A percentile compares a stretch with the other conserved stretches of the same genome.
These are phyloP conservation scores for Penstemon davidsonii DNA, from an alignment of 257 asterid genomes.

Conservation along the genomic window DNA sequence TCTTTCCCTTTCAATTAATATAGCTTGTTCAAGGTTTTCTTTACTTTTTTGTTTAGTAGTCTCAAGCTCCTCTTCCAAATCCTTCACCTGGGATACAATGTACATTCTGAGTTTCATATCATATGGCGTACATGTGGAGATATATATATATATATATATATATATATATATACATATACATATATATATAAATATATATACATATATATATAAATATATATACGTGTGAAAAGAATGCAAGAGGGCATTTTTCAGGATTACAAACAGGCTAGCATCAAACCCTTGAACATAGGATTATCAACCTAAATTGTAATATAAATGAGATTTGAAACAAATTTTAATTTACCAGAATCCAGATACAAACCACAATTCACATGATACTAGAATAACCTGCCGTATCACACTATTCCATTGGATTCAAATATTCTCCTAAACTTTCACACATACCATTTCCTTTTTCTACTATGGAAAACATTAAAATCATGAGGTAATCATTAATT, in stretches of 20 bases:
- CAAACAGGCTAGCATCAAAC: not conserved
- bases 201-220: too few relatives aligned
- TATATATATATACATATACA: not conserved
- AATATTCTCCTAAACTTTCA: not conserved
- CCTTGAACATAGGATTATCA: not conserved
- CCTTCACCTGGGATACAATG: conserved; percentile 72
- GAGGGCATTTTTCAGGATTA: conserved; percentile 7
- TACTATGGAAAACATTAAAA: too few relatives aligned
- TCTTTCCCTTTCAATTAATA: conserved; percentile 84
- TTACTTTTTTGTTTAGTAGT: conserved; percentile 74
- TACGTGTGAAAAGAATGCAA: too few relatives aligned
- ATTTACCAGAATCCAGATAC: not conserved
- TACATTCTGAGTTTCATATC: conserved; percentile 15
- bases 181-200: too few relatives aligned
- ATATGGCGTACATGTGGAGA: not conserved
- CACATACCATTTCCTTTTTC: not conserved
- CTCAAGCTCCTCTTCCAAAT: conserved; percentile 96
- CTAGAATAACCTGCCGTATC: not conserved
- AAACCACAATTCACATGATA: not conserved
- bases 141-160: not conserved
- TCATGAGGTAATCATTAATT: too few relatives aligned
- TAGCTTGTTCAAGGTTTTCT: conserved; percentile 93
- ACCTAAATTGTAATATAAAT: conserved; percentile 10
- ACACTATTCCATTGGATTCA: not conserved
- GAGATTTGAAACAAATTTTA: not conserved